Evolutionary conservation across 441 rosid genomes (phyloP).

Genomic region (Kokia cookei): DNA sequence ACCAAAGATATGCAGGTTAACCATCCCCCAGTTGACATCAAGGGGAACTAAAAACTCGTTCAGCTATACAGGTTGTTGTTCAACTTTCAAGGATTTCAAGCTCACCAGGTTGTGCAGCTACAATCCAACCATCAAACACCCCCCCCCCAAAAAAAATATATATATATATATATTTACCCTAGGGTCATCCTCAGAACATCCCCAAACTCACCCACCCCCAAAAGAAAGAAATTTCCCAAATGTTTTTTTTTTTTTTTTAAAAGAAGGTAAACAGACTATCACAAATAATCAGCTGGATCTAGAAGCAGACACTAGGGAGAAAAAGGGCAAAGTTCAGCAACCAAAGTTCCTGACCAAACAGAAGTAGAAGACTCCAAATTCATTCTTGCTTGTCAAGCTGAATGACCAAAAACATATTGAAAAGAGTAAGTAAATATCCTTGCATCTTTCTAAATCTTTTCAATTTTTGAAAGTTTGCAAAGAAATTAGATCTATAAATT

Average conservation of each 20-base stretch:
- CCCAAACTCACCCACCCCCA: not conserved
- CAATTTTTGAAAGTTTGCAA: not conserved
- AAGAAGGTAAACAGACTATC: not conserved
- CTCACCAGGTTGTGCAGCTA: constrained; percentile 14
- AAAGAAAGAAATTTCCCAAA: not conserved
- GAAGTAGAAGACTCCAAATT: not conserved
- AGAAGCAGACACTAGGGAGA: not conserved
- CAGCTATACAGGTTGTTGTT: not conserved
- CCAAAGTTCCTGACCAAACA: not conserved
- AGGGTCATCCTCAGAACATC: not conserved
- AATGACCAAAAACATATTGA: constrained; percentile 7
- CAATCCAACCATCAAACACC: constrained; percentile 11
- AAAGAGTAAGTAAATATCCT: not conserved
- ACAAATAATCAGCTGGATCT: not conserved
- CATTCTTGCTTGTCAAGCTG: constrained; percentile 2
- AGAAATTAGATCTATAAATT: not conserved
- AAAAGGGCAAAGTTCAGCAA: not conserved
- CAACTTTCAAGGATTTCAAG: not conserved
- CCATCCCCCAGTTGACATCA: constrained; percentile 10
- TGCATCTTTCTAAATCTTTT: not conserved
- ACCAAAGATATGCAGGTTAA: not conserved
- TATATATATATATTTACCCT: no score
- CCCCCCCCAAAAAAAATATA: no score
- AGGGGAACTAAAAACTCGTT: not conserved
- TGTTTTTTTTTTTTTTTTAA: no score